Evolutionary conservation across 225 moss, liverwort and hornwort genomes (phyloP), one percentile per base, ranked within the genome.

Genomic region (Climacium dendroides): DNA sequence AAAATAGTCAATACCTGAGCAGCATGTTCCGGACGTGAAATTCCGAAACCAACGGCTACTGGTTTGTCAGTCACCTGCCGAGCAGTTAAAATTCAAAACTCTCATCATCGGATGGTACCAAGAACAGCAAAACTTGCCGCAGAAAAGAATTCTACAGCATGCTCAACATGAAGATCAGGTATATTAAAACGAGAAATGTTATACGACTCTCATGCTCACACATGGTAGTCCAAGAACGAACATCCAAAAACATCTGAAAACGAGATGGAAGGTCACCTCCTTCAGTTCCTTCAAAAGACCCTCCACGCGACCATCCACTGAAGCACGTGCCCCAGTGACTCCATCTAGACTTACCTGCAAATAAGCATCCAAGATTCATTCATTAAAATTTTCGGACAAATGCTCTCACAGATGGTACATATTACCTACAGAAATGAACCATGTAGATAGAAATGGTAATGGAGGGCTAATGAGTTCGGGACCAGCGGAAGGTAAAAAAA

Each of bases 341-440:
- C 98, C 97, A 25, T 96, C 95, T 59, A 97, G 84, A 94, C 95
- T 96, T 54, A 97, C 96, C 97, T 97, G 93, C 79, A 85, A 66
- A 85, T 48, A 62, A 62, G 62, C 52, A 81, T 57, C 48, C 82
- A 82, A 78, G 82, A 37, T 75, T 55, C 72, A n/a, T 62, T 78
- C 52, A 35, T 85, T 39, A 29, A 24, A 72, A 48, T 32, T 71
- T 19, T 29, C 82, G 53, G n/a, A 23, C 30, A 70, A 30, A 32
- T 37, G 25, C 50, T 57, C 66, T 29, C 79, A 47, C 72, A 72
- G 77, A 78, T 79, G 24, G 43, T 63, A 78, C 32, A 65, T 8
- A 39, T 25, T 63, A 47, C 57, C 86, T n/a, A 80, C 63, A 85
- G 63, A 55, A 79, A 71, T 85, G 70, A 83, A 83, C 59, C 29